Conservation (phyloP, 225 moss, liverwort and hornwort genomes). For the Takakia lepidozioides region DNA sequence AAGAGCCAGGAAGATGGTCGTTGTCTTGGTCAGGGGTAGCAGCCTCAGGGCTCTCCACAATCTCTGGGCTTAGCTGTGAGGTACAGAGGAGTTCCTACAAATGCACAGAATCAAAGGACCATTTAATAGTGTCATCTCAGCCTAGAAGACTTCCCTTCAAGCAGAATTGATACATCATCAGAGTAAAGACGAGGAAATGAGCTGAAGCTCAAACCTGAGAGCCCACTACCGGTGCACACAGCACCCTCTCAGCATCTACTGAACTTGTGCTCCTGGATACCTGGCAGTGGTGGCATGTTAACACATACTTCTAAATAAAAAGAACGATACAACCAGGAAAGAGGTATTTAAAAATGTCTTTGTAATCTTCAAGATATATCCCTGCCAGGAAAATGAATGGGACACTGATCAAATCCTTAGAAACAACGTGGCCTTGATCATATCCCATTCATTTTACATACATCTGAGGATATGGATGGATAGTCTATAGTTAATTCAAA, state of each 20-base stretch:
- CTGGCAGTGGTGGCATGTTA: conserved; percentile 28
- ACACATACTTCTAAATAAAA: neutral
- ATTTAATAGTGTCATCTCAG: no score
- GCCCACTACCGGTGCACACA: conserved; percentile 8
- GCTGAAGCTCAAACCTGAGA: conserved; percentile 30
- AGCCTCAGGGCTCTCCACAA: conserved; percentile 20
- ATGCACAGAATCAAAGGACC: neutral
- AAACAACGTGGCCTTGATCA: no score
- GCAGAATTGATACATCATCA: neutral
- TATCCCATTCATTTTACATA: no score
- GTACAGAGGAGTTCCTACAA: conserved; percentile 35
- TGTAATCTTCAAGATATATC: no score
- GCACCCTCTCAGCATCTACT: conserved; percentile 10
- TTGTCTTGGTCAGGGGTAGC: conserved; percentile 13
- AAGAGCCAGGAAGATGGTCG: conserved; percentile 11
- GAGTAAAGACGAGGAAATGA: neutral
- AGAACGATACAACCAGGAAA: no score
- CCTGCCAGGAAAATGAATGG: no score
- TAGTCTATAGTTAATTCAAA: no score
- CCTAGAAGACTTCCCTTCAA: no score
- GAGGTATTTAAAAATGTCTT: no score
- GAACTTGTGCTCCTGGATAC: conserved; percentile 13
- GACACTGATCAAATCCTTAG: no score
- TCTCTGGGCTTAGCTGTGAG: conserved; percentile 36
- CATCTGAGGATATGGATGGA: no score